phyloP scores from a whole-genome alignment of 2,329 filamentous ascomycete species.

The Eurotiales sp. region DNA sequence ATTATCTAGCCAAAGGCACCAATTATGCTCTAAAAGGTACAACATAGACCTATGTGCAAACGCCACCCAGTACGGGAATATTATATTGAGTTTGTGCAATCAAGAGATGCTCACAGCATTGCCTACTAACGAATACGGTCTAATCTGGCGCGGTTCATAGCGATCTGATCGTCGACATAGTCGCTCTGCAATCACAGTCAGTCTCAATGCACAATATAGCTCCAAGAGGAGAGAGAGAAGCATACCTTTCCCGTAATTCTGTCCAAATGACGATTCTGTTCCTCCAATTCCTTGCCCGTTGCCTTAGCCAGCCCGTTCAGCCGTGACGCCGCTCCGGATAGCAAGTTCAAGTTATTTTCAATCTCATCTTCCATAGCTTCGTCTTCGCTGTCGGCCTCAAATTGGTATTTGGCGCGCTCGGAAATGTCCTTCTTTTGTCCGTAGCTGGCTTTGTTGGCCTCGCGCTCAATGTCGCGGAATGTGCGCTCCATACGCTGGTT shows the following conservation, averaged over 20 bases:
- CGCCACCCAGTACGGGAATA: background rate
- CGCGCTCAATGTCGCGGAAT: slow-evolving; percentile 60
- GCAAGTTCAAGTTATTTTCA: slow-evolving; percentile 59
- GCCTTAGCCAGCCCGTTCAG: slow-evolving; percentile 71
- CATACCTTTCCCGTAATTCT: slow-evolving; percentile 73
- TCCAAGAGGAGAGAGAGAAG: background rate
- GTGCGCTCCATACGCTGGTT: slow-evolving; percentile 62
- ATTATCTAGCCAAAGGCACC: too few species aligned
- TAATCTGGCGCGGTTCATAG: slow-evolving; percentile 70
- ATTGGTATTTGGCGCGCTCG: slow-evolving; percentile 69
- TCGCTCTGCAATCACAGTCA: slow-evolving; percentile 60
- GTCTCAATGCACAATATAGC: slow-evolving; percentile 7
- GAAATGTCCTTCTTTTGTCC: slow-evolving; percentile 53
- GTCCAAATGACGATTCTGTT: slow-evolving; percentile 74
- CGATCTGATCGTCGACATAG: slow-evolving; percentile 74
- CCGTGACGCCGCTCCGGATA: slow-evolving; percentile 61
- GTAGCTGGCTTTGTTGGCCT: slow-evolving; percentile 44
- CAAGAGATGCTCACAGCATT: background rate
- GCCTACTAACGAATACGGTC: slow-evolving; percentile 49
- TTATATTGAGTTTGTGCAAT: background rate
- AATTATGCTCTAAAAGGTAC: too few species aligned
- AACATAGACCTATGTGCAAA: too few species aligned
- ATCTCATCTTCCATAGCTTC: slow-evolving; percentile 70
- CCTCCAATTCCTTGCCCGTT: slow-evolving; percentile 70
- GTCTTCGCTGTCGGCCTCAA: slow-evolving; percentile 70